Evolutionary conservation across 176 grass and related monocot species (phyloP).

Genomic region (Rhynchospora tenuis): DNA sequence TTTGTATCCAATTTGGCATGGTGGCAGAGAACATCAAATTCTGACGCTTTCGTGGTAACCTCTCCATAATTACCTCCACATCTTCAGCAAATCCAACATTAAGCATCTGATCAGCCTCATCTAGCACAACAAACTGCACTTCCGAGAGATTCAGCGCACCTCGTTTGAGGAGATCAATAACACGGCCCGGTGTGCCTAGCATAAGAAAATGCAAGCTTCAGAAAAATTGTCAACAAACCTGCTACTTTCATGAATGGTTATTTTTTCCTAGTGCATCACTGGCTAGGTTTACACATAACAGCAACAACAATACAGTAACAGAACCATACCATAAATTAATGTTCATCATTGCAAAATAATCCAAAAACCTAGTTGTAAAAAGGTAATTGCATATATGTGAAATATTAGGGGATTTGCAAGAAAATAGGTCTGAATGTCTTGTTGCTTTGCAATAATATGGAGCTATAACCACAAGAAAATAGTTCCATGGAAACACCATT

Average conservation of each 20-base stretch:
- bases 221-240: not conserved
- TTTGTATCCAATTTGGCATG: constrained; percentile 91
- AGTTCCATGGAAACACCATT: not conserved
- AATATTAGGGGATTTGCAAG: not conserved
- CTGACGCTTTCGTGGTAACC: constrained; percentile 54
- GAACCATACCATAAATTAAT: not conserved
- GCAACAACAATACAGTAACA: not conserved
- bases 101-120: constrained; percentile 99
- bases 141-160: constrained; percentile 57
- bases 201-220: constrained; percentile 21
- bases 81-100: constrained; percentile 87
- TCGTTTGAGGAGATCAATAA: constrained; percentile 87
- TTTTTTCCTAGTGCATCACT: not conserved
- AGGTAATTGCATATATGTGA: not conserved
- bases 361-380: not conserved
- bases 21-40: constrained; percentile 98
- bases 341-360: not conserved
- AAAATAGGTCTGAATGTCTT: not conserved
- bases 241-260: not conserved
- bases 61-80: constrained; percentile 80
- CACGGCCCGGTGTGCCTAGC: constrained; percentile 80
- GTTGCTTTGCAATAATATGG: not conserved
- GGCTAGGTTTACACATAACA: not conserved
- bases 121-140: constrained; percentile 80
- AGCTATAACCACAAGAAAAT: not conserved